Conservation (phyloP, 1,284 basidiomycete species). For the Limonomyces culmigenus region DNA sequence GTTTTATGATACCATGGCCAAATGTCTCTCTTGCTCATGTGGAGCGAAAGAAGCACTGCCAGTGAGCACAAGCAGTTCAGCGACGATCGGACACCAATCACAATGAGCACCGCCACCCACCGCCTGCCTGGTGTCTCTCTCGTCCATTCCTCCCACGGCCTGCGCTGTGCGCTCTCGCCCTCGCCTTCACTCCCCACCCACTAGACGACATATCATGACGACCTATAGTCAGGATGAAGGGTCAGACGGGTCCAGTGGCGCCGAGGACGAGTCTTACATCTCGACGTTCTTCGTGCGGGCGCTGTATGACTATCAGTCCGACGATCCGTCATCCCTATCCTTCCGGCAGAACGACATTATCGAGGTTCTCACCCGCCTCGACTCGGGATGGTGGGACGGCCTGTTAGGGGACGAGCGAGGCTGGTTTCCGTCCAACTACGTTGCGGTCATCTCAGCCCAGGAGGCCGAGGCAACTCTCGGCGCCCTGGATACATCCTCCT, state of each 20-base stretch:
- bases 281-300: conserved; percentile 79
- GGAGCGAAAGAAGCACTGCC: no score
- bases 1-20: no score
- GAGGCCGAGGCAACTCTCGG: conserved; percentile 20
- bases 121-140: not conserved
- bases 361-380: conserved; percentile 82
- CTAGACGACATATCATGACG: no score
- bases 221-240: no score
- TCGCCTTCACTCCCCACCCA: not conserved
- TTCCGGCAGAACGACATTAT: conserved; percentile 84
- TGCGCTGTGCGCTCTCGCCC: not conserved
- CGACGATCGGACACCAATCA: no score
- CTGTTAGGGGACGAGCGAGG: conserved; percentile 78
- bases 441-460: conserved; percentile 61
- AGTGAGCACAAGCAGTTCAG: no score
- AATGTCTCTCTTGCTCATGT: no score
- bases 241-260: no score
- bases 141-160: not conserved
- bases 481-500: conserved; percentile 3
- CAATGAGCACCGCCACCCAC: no score
- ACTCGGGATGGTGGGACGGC: conserved; percentile 98
- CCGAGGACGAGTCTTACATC: conserved; percentile 38
- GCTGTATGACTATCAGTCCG: conserved; percentile 83
- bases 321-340: conserved; percentile 76
- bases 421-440: conserved; percentile 98